Conservation (phyloP, 768 basidiomycete species). For the Boletus sp. region DNA sequence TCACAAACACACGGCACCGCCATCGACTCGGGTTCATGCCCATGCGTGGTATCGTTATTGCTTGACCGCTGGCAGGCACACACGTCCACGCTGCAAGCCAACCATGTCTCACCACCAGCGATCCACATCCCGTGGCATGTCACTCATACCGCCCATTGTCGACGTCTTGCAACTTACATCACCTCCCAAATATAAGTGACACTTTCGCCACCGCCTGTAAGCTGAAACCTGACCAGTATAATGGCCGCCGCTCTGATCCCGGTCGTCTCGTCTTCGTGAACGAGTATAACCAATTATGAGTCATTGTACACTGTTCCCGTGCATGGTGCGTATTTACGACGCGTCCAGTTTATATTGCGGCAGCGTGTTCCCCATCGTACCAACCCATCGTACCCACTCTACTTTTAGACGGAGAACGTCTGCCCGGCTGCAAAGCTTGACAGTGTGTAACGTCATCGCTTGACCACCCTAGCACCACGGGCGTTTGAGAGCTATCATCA, state of each 20-base stretch:
- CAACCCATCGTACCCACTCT: no score
- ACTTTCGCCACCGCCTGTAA: neutral
- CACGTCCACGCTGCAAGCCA: neutral
- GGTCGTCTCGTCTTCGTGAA: neutral
- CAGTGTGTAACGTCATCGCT: neutral
- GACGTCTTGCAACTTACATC: no score
- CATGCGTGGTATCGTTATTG: neutral
- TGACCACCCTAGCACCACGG: neutral
- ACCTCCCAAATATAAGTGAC: neutral
- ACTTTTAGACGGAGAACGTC: neutral
- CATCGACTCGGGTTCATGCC: no score
- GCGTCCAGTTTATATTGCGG: neutral
- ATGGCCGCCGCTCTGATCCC: neutral
- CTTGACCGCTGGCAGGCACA: neutral
- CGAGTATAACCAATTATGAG: no score
- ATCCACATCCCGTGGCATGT: no score
- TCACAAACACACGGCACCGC: no score
- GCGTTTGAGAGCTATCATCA: neutral
- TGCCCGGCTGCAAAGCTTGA: no score
- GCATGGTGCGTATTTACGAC: neutral
- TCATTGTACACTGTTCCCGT: neutral
- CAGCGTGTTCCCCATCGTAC: no score
- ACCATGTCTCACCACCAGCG: neutral
- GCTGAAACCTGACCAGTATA: neutral
- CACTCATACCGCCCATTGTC: no score